Conservation (phyloP, 805 yeast genomes). For the Yamadazyma sp. region DNA sequence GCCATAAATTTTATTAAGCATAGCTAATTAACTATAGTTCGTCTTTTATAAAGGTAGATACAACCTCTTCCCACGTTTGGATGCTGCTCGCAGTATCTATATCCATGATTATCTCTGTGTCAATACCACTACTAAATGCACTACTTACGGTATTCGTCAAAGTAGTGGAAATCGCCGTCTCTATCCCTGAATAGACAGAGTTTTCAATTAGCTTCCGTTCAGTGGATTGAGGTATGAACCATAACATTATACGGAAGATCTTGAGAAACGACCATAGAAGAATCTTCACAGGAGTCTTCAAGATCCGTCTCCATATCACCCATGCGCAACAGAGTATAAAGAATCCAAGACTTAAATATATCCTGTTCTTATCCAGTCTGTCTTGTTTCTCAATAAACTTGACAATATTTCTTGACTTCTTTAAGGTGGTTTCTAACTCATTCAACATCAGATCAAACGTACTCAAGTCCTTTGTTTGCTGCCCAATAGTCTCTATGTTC, state of each 20-base stretch:
- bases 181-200: not conserved
- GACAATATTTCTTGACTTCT: constrained; percentile 46
- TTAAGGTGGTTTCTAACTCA: constrained; percentile 40
- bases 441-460: constrained; percentile 42
- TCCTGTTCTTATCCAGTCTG: constrained; percentile 46
- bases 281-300: constrained; percentile 44
- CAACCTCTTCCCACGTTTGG: constrained; percentile 7
- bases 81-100: not conserved
- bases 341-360: constrained; percentile 48
- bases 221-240: constrained; percentile 18
- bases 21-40: constrained; percentile 7
- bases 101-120: constrained; percentile 10
- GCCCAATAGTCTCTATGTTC: constrained; percentile 47
- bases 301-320: constrained; percentile 51
- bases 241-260: constrained; percentile 26
- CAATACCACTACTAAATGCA: constrained; percentile 1
- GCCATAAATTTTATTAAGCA: constrained; percentile 1
- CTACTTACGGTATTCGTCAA: no score
- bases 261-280: constrained; percentile 48
- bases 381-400: constrained; percentile 54
- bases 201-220: constrained; percentile 5
- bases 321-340: constrained; percentile 46
- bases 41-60: constrained; percentile 7
- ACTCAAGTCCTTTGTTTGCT: constrained; percentile 44
- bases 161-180: constrained; percentile 1